Conservation (phyloP, 2,329 filamentous ascomycete species). For the Bipolaris oryzae region DNA sequence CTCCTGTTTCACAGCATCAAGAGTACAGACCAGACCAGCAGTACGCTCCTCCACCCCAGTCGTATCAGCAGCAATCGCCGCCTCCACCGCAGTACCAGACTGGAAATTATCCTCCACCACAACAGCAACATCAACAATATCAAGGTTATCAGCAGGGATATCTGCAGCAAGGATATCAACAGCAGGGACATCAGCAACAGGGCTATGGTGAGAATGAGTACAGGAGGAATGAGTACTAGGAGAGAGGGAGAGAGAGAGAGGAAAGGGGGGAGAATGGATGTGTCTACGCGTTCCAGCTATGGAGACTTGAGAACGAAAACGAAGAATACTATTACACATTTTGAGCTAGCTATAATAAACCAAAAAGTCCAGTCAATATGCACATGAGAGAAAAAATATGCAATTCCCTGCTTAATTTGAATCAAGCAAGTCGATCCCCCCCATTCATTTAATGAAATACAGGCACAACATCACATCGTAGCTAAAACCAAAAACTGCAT, state of each 20-base stretch:
- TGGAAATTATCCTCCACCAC: slow-evolving; percentile 3
- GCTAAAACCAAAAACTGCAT: too few species aligned
- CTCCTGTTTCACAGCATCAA: slow-evolving; percentile 13
- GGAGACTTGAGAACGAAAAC: neutral
- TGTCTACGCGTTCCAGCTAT: neutral
- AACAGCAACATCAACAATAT: neutral
- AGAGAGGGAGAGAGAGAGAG: neutral
- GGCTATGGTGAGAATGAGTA: slow-evolving; percentile 15
- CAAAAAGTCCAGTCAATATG: too few species aligned
- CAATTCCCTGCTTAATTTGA: too few species aligned
- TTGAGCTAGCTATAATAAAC: too few species aligned
- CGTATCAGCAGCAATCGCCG: slow-evolving; percentile 6
- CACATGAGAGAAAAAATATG: too few species aligned
- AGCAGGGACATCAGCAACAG: slow-evolving; percentile 14
- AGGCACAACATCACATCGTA: too few species aligned
- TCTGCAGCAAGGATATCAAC: neutral
- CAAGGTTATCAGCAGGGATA: neutral
- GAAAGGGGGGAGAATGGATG: neutral
- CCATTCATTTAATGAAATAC: too few species aligned
- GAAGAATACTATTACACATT: neutral
- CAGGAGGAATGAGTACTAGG: slow-evolving; percentile 17
- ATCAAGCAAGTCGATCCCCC: too few species aligned
- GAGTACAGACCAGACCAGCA: slow-evolving; percentile 8
- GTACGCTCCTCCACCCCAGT: slow-evolving; percentile 6
- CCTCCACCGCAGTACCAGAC: neutral